Conservation (phyloP, 345 rosid species). For the Raphanus sativus region DNA sequence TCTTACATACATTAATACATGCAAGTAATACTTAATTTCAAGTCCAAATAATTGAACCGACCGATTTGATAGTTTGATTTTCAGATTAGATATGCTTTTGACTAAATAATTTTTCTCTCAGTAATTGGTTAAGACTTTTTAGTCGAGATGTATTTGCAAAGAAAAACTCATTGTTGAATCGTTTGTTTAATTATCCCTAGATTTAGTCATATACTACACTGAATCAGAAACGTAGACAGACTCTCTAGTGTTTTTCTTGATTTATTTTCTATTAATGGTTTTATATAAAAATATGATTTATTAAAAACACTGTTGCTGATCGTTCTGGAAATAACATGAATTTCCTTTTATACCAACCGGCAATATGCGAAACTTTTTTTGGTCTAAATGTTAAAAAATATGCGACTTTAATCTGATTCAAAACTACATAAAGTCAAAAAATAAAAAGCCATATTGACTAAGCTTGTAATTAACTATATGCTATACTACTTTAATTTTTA, state of each 20-base stretch:
- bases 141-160: not conserved
- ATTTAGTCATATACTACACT: not conserved
- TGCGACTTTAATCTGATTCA: conserved; percentile 28
- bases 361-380: not conserved
- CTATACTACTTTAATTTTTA: not conserved
- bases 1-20: no score
- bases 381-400: no score
- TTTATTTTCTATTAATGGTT: not conserved
- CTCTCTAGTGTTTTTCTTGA: not conserved
- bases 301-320: not conserved
- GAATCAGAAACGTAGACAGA: not conserved
- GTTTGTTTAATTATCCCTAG: not conserved
- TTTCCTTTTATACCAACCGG: conserved; percentile 27
- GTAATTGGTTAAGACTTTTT: not conserved
- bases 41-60: not conserved
- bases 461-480: not conserved
- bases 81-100: not conserved
- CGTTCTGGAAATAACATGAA: conserved; percentile 16
- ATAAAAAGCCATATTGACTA: not conserved
- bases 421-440: conserved; percentile 20
- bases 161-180: not conserved
- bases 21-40: not conserved
- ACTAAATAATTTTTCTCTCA: not conserved
- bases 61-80: not conserved
- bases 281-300: no score